phyloP scores from a whole-genome alignment of 2,329 filamentous ascomycete genomes.

The Chaetomium sp. region DNA sequence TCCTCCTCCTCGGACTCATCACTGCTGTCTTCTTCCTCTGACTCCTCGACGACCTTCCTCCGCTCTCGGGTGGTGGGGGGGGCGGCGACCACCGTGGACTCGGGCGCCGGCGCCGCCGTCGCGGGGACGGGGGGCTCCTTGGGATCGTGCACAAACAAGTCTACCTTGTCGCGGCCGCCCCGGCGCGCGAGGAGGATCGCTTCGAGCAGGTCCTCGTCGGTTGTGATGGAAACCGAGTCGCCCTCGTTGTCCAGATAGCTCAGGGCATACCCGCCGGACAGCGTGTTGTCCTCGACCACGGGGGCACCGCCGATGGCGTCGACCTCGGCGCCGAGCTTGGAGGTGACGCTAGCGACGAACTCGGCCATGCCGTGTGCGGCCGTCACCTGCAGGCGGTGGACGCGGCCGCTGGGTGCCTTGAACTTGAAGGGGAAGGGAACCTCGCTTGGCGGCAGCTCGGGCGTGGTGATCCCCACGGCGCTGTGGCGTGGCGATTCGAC shows the following conservation, averaged over 20 bases:
- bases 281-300: conserved; percentile 73
- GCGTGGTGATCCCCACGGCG: conserved; percentile 48
- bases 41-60: conserved; percentile 42
- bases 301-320: conserved; percentile 83
- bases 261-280: conserved; percentile 81
- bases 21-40: conserved; percentile 51
- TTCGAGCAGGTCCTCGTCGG: conserved; percentile 88
- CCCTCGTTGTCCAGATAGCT: conserved; percentile 97
- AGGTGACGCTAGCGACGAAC: conserved; percentile 74
- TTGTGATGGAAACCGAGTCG: conserved; percentile 95
- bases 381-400: conserved; percentile 85
- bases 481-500: conserved; percentile 75
- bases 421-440: conserved; percentile 96
- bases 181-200: conserved; percentile 82
- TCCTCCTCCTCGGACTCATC: conserved; percentile 55
- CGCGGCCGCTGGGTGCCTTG: conserved; percentile 92
- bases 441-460: conserved; percentile 65
- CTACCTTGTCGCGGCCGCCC: conserved; percentile 84
- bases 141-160: conserved; percentile 94
- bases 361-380: conserved; percentile 78
- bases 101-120: conserved; percentile 46
- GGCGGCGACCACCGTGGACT: conserved; percentile 45
- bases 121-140: conserved; percentile 75
- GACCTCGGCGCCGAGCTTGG: conserved; percentile 82
- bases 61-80: conserved; percentile 56